A percentile compares a stretch with the other conserved stretches of the same genome.
Conservation (phyloP, 2,329 filamentous ascomycete species). For the Phaeosphaeriaceae sp. region DNA sequence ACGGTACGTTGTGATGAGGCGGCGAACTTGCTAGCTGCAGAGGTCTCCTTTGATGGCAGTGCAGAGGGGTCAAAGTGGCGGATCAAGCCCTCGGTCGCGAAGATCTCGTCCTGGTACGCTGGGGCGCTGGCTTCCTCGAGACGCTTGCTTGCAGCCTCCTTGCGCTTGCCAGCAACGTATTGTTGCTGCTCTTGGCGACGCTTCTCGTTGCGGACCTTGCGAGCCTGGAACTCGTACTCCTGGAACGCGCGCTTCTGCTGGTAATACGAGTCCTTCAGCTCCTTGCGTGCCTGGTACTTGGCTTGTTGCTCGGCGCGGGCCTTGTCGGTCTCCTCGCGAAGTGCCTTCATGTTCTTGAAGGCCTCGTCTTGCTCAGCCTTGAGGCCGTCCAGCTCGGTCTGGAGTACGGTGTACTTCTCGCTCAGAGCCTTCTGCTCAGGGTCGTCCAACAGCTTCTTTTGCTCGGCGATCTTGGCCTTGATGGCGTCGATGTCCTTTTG, state of each 20-base stretch:
- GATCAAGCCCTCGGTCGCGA: conserved; percentile 84
- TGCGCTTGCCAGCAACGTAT: conserved; percentile 74
- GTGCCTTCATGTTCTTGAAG: conserved; percentile 83
- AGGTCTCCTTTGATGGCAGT: conserved; percentile 67
- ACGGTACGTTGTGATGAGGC: conserved; percentile 83
- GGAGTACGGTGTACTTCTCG: conserved; percentile 84
- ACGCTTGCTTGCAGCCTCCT: conserved; percentile 76
- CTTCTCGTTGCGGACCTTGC: conserved; percentile 77
- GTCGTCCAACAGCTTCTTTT: conserved; percentile 89
- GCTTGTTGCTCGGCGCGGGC: conserved; percentile 85
- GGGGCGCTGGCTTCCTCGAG: conserved; percentile 83
- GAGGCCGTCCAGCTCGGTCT: conserved; percentile 86
- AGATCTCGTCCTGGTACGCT: conserved; percentile 92
- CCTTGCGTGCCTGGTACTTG: conserved; percentile 81
- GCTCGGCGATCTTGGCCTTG: conserved; percentile 84
- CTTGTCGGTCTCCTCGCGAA: conserved; percentile 85
- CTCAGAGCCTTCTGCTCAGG: conserved; percentile 88
- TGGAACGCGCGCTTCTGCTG: conserved; percentile 80
- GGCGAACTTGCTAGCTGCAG: conserved; percentile 69
- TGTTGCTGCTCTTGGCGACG: conserved; percentile 81
- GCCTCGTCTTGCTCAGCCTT: conserved; percentile 91
- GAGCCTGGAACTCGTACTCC: conserved; percentile 83
- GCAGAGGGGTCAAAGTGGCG: conserved; percentile 86
- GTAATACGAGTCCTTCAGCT: conserved; percentile 90
- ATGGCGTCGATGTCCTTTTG: conserved; percentile 91